Conservation (phyloP, 2,329 filamentous ascomycete genomes). For the Diaporthe citrichinensis region DNA sequence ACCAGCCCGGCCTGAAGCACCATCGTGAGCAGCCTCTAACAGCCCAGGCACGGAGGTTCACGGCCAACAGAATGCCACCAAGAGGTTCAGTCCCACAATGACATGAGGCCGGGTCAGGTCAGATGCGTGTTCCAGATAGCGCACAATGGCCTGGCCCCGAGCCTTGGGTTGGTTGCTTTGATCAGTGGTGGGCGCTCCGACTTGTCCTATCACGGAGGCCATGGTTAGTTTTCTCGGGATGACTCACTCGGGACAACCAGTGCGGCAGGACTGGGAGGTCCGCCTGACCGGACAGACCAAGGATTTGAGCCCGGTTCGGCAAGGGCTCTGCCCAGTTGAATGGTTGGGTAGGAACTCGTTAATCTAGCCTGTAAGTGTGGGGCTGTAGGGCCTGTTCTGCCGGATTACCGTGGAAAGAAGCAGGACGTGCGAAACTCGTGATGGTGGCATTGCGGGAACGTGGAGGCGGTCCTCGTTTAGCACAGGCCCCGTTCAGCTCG, state of each 20-base stretch:
- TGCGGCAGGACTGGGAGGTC: background rate
- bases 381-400: background rate
- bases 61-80: background rate
- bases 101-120: background rate
- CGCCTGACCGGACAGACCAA: background rate
- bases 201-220: constrained; percentile 17
- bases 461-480: background rate
- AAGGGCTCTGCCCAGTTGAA: background rate
- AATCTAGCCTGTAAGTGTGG: background rate
- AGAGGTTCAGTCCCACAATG: background rate
- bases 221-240: constrained; percentile 10
- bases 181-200: background rate
- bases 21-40: background rate
- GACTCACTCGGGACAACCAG: constrained; percentile 27
- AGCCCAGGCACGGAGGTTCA: background rate
- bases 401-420: background rate
- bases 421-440: background rate
- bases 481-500: background rate
- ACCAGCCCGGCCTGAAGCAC: background rate
- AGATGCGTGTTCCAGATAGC: background rate
- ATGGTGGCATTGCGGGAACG: background rate
- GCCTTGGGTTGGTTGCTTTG: background rate
- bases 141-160: background rate
- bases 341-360: background rate
- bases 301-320: background rate